Evolutionary conservation across 345 rosid genomes (phyloP).

Genomic region (Acer negundo): DNA sequence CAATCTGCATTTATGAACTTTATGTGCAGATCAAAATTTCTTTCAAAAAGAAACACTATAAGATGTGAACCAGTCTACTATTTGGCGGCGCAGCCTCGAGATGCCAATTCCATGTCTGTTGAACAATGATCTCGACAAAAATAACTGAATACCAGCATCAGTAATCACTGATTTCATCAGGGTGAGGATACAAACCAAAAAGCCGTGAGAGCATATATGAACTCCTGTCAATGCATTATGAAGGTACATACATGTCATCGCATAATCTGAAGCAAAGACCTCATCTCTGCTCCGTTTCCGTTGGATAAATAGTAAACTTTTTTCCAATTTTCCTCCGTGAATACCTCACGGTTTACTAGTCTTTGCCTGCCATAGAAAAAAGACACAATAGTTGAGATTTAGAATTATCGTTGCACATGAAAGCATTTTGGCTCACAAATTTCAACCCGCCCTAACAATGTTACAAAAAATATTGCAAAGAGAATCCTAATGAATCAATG

Average conservation of each 20-base stretch:
- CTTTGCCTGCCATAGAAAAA: conserved; percentile 67
- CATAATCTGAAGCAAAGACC: conserved; percentile 73
- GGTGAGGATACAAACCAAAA: not conserved
- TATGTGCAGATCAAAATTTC: not conserved
- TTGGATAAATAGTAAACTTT: conserved; percentile 72
- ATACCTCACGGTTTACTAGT: conserved; percentile 65
- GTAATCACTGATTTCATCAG: not conserved
- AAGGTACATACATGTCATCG: conserved; percentile 32
- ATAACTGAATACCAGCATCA: not conserved
- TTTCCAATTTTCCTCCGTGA: conserved; percentile 86
- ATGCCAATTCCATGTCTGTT: not conserved
- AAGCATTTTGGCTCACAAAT: not conserved
- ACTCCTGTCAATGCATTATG: not conserved
- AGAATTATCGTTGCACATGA: not conserved
- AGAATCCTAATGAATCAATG: not conserved
- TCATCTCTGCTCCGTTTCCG: conserved; percentile 94
- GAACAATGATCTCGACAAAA: not conserved
- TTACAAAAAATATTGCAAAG: not conserved
- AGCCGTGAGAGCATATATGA: not conserved
- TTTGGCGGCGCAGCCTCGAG: not conserved
- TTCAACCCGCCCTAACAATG: not conserved
- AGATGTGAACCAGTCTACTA: not conserved
- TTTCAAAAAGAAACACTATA: not conserved
- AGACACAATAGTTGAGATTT: not conserved
- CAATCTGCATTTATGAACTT: not conserved